phyloP scores from a whole-genome alignment of 768 basidiomycete genomes.

The Tephrocybe sp. region DNA sequence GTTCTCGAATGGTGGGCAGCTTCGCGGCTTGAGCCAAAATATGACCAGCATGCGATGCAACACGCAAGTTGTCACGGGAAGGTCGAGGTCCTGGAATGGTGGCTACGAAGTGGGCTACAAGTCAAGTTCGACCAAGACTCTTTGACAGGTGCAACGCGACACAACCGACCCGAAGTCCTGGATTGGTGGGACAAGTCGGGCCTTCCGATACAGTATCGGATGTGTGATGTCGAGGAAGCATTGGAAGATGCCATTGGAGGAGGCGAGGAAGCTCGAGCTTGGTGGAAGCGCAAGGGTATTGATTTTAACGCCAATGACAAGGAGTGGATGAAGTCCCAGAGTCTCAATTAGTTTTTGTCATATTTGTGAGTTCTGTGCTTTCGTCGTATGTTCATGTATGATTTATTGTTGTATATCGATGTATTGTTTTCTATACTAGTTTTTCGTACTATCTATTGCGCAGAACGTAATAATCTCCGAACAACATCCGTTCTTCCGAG shows the following conservation, averaged over 20 bases:
- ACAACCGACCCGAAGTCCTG: slow-evolving; percentile 78
- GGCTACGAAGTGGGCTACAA: slow-evolving; percentile 75
- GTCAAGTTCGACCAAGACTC: slow-evolving; percentile 81
- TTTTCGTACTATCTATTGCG: neutral
- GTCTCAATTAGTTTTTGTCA: slow-evolving; percentile 52
- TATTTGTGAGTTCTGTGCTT: slow-evolving; percentile 19
- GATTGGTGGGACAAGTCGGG: slow-evolving; percentile 89
- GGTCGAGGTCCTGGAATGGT: slow-evolving; percentile 82
- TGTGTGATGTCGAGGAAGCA: slow-evolving; percentile 92
- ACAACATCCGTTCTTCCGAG: neutral
- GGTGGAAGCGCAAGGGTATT: slow-evolving; percentile 83
- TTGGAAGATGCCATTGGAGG: slow-evolving; percentile 84
- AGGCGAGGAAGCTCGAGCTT: slow-evolving; percentile 70
- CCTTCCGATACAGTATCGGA: slow-evolving; percentile 79
- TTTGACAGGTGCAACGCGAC: slow-evolving; percentile 75
- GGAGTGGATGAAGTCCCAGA: slow-evolving; percentile 87
- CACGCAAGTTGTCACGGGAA: slow-evolving; percentile 81
- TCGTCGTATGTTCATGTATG: neutral
- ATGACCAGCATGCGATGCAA: slow-evolving; percentile 74
- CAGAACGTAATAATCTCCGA: too few species aligned
- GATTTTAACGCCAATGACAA: slow-evolving; percentile 83
- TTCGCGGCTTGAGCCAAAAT: slow-evolving; percentile 75
- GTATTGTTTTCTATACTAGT: neutral
- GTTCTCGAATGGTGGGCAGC: slow-evolving; percentile 86
- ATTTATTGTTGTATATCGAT: neutral